Evolutionary conservation across 306 rosid species (phyloP).

Genomic region (Geum urbanum): DNA sequence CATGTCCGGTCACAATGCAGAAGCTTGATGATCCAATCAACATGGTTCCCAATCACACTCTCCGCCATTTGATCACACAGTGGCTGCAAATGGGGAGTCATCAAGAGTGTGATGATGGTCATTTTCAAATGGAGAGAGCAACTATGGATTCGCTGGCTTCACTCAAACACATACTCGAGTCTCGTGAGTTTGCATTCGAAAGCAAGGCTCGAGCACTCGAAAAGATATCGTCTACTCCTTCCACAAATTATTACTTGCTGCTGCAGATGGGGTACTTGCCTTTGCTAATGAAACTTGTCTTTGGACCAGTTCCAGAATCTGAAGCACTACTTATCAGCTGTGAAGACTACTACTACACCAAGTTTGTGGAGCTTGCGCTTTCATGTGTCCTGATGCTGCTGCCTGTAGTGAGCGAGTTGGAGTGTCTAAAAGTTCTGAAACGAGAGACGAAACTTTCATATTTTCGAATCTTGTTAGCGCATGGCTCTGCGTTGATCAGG

Average conservation of each 20-base stretch:
- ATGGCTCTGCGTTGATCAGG: slow-evolving; percentile 43
- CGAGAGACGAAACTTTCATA: slow-evolving; percentile 40
- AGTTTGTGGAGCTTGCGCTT: slow-evolving; percentile 54
- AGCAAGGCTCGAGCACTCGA: slow-evolving; percentile 51
- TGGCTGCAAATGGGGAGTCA: slow-evolving; percentile 56
- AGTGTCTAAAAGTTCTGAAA: slow-evolving; percentile 46
- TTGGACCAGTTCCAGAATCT: slow-evolving; percentile 30
- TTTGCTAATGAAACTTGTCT: slow-evolving; percentile 52
- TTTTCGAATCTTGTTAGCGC: slow-evolving; percentile 38
- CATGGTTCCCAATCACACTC: slow-evolving; percentile 76
- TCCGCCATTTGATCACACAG: slow-evolving; percentile 63
- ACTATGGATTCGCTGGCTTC: slow-evolving; percentile 39
- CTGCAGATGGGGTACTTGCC: slow-evolving; percentile 62
- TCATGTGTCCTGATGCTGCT: slow-evolving; percentile 38
- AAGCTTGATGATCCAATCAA: slow-evolving; percentile 65
- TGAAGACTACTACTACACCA: slow-evolving; percentile 12
- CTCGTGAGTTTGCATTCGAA: slow-evolving; percentile 32
- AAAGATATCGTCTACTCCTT: slow-evolving; percentile 30
- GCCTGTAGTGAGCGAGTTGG: slow-evolving; percentile 31
- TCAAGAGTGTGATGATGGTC: slow-evolving; percentile 29
- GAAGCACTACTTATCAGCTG: slow-evolving; percentile 16
- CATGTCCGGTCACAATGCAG: slow-evolving; percentile 96
- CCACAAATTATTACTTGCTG: slow-evolving; percentile 44
- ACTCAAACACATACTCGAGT: slow-evolving; percentile 46
- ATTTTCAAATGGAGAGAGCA: slow-evolving; percentile 28